Conservation (phyloP, 805 yeast genomes). For the Wickerhamiella hasegawae region DNA sequence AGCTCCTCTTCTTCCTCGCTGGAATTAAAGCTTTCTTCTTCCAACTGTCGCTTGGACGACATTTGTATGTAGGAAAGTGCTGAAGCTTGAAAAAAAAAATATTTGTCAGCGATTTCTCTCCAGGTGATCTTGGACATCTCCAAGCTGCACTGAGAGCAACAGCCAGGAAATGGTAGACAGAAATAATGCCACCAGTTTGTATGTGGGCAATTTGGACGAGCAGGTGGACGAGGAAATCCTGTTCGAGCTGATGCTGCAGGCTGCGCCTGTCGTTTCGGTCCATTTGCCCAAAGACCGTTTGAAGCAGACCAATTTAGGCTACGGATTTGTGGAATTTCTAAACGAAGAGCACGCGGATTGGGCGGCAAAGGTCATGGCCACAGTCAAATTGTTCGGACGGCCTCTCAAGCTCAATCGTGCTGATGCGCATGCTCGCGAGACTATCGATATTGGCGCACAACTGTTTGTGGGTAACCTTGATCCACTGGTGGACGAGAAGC, state of each 20-base stretch:
- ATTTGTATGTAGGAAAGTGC: not conserved
- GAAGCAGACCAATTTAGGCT: conserved; percentile 61
- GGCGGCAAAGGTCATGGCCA: conserved; percentile 42
- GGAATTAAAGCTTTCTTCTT: not conserved
- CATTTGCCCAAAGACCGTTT: conserved; percentile 70
- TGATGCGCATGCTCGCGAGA: conserved; percentile 15
- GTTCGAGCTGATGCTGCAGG: conserved; percentile 72
- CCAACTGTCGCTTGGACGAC: not conserved
- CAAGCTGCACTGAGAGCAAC: too few species aligned
- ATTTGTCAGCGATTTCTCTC: not conserved
- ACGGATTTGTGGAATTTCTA: conserved; percentile 67
- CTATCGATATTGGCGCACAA: conserved; percentile 42
- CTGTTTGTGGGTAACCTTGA: conserved; percentile 56
- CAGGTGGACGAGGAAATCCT: conserved; percentile 54
- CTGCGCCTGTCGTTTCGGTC: conserved; percentile 58
- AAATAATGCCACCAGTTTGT: conserved; percentile 25
- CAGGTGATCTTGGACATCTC: not conserved
- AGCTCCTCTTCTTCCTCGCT: not conserved
- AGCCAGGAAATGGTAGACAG: not conserved
- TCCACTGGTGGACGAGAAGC: conserved; percentile 44
- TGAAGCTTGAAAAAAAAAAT: not conserved
- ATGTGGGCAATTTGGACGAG: conserved; percentile 71
- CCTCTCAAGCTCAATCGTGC: conserved; percentile 42
- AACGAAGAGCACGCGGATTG: conserved; percentile 51
- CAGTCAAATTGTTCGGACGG: conserved; percentile 45